Percentiles rank a stretch among this genome's conserved stretches.
Conservation (phyloP, 768 basidiomycete species). For the Lactifluus rugatus region DNA sequence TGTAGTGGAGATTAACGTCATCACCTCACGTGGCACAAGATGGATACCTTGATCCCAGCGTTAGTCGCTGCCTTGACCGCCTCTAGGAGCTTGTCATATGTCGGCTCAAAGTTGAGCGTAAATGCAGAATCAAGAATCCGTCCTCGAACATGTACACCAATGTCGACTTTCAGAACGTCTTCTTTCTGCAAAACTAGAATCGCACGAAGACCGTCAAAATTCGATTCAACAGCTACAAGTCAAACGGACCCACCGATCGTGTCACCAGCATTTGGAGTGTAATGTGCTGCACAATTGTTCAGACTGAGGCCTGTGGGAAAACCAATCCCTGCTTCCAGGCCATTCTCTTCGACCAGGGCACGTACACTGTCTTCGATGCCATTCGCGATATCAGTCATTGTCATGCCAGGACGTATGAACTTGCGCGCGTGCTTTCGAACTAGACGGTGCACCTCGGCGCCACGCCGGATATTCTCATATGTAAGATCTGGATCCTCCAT, state of each 20-base stretch:
- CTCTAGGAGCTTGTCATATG: conserved; percentile 79
- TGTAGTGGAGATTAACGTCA: neutral
- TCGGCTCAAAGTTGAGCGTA: conserved; percentile 81
- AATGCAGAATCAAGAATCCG: conserved; percentile 94
- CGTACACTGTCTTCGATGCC: conserved; percentile 88
- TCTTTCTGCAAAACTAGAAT: conserved; percentile 61
- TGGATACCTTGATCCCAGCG: conserved; percentile 68
- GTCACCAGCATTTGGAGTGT: conserved; percentile 90
- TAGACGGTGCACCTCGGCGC: conserved; percentile 92
- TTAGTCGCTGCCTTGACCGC: conserved; percentile 94
- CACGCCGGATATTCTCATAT: conserved; percentile 84
- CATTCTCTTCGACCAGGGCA: conserved; percentile 85
- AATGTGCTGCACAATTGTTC: conserved; percentile 95
- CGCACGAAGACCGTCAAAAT: neutral
- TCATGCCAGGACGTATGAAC: conserved; percentile 85
- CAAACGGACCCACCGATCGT: conserved; percentile 47
- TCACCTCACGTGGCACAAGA: neutral
- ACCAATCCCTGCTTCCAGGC: conserved; percentile 77
- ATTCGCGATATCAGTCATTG: conserved; percentile 88
- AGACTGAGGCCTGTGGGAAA: conserved; percentile 94
- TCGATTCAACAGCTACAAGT: neutral
- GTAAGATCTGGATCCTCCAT: conserved; percentile 77
- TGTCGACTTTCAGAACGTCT: conserved; percentile 93
- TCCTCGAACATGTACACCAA: conserved; percentile 97
- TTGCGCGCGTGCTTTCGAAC: conserved; percentile 77